phyloP scores from a whole-genome alignment of 495 filamentous ascomycete genomes.

The Aspergillus cristatus region DNA sequence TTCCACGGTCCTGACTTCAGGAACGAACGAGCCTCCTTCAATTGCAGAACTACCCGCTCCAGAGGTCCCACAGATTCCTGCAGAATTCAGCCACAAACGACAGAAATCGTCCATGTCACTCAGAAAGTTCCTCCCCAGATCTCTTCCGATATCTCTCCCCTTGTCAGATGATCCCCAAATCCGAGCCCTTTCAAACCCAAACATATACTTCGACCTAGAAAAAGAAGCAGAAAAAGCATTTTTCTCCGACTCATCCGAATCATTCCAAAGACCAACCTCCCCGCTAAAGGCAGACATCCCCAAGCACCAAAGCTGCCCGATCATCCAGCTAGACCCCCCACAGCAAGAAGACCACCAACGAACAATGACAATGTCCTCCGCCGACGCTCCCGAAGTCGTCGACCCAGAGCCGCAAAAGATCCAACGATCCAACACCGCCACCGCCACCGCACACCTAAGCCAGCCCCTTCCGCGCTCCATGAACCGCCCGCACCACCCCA shows the following conservation, averaged over 20 bases:
- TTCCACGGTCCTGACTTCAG: constrained; percentile 20
- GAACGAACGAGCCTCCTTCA: constrained; percentile 8
- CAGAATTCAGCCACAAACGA: constrained; percentile 18
- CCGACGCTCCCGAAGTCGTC: constrained; percentile 32
- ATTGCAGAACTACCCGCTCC: constrained; percentile 17
- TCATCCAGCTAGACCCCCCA: neutral
- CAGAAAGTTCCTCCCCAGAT: constrained; percentile 29
- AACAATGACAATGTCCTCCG: constrained; percentile 22
- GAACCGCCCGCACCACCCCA: constrained; percentile 22
- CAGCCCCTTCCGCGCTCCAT: constrained; percentile 11
- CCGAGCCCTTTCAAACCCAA: constrained; percentile 27
- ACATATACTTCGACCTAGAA: constrained; percentile 19
- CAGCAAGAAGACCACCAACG: constrained; percentile 1
- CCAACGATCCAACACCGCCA: constrained; percentile 22
- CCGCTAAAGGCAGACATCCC: neutral
- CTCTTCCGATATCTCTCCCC: constrained; percentile 21
- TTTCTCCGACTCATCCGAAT: too few relatives aligned
- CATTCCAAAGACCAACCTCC: neutral
- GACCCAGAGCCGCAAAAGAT: constrained; percentile 16
- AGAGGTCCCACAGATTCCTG: constrained; percentile 14
- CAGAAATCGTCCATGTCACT: constrained; percentile 32
- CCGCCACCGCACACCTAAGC: constrained; percentile 3
- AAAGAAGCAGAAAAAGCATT: constrained; percentile 19
- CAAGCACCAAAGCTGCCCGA: neutral
- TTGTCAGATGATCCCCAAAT: constrained; percentile 37